Percentiles rank a stretch among this genome's conserved stretches.
phyloP scores from a whole-genome alignment of 495 filamentous ascomycete species.

The Parathielavia appendiculata region DNA sequence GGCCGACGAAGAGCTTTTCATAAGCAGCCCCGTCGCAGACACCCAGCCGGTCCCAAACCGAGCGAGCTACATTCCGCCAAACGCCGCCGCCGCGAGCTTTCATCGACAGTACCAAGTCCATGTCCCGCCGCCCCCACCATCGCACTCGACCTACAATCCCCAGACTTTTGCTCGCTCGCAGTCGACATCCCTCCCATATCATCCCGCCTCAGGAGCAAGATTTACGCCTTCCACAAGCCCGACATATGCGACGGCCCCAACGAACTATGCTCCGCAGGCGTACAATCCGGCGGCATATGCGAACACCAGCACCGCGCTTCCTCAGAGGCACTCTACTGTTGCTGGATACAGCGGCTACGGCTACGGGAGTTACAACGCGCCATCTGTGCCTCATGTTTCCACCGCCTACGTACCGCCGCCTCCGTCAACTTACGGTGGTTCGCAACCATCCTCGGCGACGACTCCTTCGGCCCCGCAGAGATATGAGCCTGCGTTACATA shows the following conservation, averaged over 20 bases:
- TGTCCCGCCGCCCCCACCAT: slow-evolving; percentile 46
- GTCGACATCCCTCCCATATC: slow-evolving; percentile 46
- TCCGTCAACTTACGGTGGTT: slow-evolving; percentile 26
- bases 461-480: slow-evolving; percentile 28
- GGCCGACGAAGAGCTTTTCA: slow-evolving; percentile 47
- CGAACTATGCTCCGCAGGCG: slow-evolving; percentile 40
- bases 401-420: slow-evolving; percentile 35
- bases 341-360: slow-evolving; percentile 41
- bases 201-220: slow-evolving; percentile 36
- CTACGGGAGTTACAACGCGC: slow-evolving; percentile 38
- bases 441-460: slow-evolving; percentile 31
- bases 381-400: slow-evolving; percentile 31
- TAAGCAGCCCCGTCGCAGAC: slow-evolving; percentile 37
- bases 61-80: slow-evolving; percentile 44
- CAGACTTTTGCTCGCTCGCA: slow-evolving; percentile 69
- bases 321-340: slow-evolving; percentile 44
- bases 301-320: slow-evolving; percentile 26
- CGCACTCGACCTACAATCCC: slow-evolving; percentile 70
- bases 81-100: slow-evolving; percentile 51
- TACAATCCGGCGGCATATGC: slow-evolving; percentile 51
- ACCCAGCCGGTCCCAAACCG: slow-evolving; percentile 33
- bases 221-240: slow-evolving; percentile 32
- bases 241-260: slow-evolving; percentile 28
- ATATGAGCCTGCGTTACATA: slow-evolving; percentile 36
- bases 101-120: slow-evolving; percentile 53